Conservation (phyloP, 495 filamentous ascomycete species). For the Bathelium albidoporum region DNA sequence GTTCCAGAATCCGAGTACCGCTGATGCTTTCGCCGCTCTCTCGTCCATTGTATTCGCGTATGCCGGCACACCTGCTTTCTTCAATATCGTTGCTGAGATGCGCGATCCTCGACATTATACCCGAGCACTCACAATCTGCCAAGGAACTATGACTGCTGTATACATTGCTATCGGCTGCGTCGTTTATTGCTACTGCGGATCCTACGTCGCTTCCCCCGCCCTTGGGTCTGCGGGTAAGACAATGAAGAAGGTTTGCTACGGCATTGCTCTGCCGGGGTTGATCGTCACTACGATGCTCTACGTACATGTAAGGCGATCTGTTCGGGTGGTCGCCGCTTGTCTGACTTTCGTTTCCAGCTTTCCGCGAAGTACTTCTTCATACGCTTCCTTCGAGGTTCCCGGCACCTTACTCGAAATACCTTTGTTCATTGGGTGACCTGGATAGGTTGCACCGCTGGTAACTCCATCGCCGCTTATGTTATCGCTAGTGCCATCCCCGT, state of each 20-base stretch:
- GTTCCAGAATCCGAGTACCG: slow-evolving; percentile 14
- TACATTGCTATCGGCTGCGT: slow-evolving; percentile 12
- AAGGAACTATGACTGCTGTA: slow-evolving; percentile 25
- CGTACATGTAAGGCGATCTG: neutral
- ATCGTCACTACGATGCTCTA: slow-evolving; percentile 10
- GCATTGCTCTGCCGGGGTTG: slow-evolving; percentile 12
- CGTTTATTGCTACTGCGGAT: slow-evolving; percentile 13
- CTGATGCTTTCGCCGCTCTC: slow-evolving; percentile 11
- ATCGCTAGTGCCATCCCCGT: slow-evolving; percentile 27
- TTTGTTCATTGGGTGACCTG: slow-evolving; percentile 29
- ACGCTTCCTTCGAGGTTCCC: slow-evolving; percentile 28
- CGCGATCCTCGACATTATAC: slow-evolving; percentile 11
- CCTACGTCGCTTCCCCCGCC: slow-evolving; percentile 15
- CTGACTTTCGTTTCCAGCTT: neutral
- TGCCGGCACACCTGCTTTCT: slow-evolving; percentile 11
- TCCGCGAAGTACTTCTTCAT: slow-evolving; percentile 16
- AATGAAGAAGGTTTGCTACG: slow-evolving; percentile 18
- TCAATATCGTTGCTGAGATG: slow-evolving; percentile 15
- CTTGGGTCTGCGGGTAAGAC: slow-evolving; percentile 14
- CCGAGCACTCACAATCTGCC: slow-evolving; percentile 22
- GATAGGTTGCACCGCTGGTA: slow-evolving; percentile 24
- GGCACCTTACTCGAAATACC: slow-evolving; percentile 27
- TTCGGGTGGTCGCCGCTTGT: neutral
- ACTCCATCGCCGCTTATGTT: slow-evolving; percentile 12
- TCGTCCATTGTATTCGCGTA: slow-evolving; percentile 12